phyloP scores from a whole-genome alignment of 2,329 filamentous ascomycete species.

The Ophiostoma ips region DNA sequence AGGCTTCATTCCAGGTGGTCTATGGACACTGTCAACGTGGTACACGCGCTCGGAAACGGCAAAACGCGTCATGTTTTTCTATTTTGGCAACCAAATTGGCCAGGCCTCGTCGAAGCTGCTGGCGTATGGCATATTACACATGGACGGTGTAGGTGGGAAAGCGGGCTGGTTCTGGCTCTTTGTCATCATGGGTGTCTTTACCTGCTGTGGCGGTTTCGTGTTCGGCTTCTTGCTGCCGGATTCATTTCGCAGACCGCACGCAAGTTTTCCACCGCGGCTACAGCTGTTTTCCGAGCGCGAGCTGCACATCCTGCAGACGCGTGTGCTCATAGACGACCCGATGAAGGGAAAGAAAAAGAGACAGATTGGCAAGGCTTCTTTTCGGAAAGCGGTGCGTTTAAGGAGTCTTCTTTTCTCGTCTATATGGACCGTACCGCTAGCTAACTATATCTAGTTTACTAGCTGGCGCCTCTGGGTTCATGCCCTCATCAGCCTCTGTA shows the following conservation, averaged over 20 bases:
- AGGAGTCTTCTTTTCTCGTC: not conserved
- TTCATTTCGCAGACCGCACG: not conserved
- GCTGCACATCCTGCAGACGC: not conserved
- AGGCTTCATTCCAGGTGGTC: conserved; percentile 39
- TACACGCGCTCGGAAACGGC: conserved; percentile 38
- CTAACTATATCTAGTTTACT: not conserved
- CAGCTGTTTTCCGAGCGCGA: not conserved
- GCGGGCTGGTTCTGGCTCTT: not conserved
- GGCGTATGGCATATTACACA: conserved; percentile 25
- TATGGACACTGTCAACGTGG: conserved; percentile 40
- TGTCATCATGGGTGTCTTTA: not conserved
- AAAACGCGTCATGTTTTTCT: conserved; percentile 39
- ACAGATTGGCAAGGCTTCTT: not conserved
- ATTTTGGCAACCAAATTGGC: conserved; percentile 40
- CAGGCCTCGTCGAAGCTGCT: conserved; percentile 28
- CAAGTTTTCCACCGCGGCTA: not conserved
- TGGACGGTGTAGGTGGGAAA: not conserved
- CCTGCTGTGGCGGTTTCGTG: not conserved
- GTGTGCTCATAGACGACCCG: not conserved
- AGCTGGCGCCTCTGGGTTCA: not conserved
- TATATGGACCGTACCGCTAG: not conserved
- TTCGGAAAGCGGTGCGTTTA: not conserved
- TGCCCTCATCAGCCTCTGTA: not conserved
- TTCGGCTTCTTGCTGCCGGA: not conserved
- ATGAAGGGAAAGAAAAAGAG: not conserved